These are phyloP conservation scores for Leccinum subgranulosum DNA, from an alignment of 768 basidiomycete species.

Conservation along the genomic window DNA sequence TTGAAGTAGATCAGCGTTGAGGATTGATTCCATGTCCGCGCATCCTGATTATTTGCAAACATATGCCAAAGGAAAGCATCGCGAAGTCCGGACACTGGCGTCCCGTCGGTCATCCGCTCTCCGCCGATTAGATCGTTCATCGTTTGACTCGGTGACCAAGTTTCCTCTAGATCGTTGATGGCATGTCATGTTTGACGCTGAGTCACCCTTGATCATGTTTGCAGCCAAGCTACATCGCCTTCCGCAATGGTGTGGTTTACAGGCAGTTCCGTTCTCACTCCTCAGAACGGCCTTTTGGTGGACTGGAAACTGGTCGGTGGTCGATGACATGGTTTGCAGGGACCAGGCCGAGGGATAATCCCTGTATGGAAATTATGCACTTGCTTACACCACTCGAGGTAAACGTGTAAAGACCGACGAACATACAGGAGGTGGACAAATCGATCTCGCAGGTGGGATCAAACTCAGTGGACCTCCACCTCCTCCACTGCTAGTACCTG, in stretches of 20 bases:
- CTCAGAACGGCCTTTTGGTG: slow-evolving; percentile 49
- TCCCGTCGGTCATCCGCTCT: not conserved
- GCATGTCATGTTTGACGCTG: slow-evolving; percentile 46
- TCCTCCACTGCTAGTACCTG: slow-evolving; percentile 4
- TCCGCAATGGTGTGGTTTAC: slow-evolving; percentile 49
- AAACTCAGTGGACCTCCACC: slow-evolving; percentile 41
- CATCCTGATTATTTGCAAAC: slow-evolving; percentile 20
- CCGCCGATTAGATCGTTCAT: slow-evolving; percentile 17
- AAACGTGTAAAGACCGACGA: slow-evolving; percentile 40
- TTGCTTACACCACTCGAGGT: slow-evolving; percentile 46
- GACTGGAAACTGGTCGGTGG: slow-evolving; percentile 32
- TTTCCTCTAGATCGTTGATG: slow-evolving; percentile 36
- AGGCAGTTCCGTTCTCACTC: slow-evolving; percentile 38
- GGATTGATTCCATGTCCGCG: slow-evolving; percentile 21
- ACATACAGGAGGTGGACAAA: slow-evolving; percentile 52
- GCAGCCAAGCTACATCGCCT: slow-evolving; percentile 34
- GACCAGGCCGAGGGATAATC: slow-evolving; percentile 33
- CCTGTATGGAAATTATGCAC: slow-evolving; percentile 61
- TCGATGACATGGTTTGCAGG: slow-evolving; percentile 41
- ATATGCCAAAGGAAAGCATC: slow-evolving; percentile 13
- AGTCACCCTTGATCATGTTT: slow-evolving; percentile 42
- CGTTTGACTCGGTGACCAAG: slow-evolving; percentile 38
- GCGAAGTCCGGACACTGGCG: slow-evolving; percentile 8
- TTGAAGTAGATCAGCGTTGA: slow-evolving; percentile 12
- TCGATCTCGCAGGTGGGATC: slow-evolving; percentile 67